phyloP scores from a whole-genome alignment of 2,329 filamentous ascomycete genomes.

The Phoma sp. region DNA sequence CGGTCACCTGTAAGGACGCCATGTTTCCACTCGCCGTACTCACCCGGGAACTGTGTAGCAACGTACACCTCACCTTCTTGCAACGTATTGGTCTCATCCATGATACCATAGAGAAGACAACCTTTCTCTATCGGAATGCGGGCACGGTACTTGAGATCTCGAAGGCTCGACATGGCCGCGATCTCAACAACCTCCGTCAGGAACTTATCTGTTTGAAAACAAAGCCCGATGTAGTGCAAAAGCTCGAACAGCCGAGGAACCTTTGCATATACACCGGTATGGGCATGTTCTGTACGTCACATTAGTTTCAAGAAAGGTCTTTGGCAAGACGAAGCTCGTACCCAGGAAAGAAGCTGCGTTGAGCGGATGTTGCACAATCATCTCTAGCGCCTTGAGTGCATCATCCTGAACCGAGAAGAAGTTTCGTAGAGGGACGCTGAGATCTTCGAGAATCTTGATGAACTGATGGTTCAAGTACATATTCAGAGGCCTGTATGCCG shows the following conservation, averaged over 20 bases:
- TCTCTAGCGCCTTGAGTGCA: constrained; percentile 66
- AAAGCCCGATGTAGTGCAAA: constrained; percentile 63
- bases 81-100: constrained; percentile 79
- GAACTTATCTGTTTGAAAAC: constrained; percentile 73
- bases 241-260: constrained; percentile 68
- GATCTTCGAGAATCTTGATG: constrained; percentile 86
- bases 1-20: constrained; percentile 31
- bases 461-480: constrained; percentile 79
- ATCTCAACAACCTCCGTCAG: constrained; percentile 74
- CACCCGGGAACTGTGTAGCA: constrained; percentile 56
- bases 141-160: constrained; percentile 78
- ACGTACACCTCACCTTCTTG: constrained; percentile 73
- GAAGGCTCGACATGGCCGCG: constrained; percentile 71
- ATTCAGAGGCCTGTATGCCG: constrained; percentile 69
- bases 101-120: constrained; percentile 79
- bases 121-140: constrained; percentile 75
- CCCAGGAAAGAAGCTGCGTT: constrained; percentile 71
- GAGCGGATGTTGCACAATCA: constrained; percentile 62
- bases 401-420: constrained; percentile 70
- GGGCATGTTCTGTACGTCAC: constrained; percentile 55
- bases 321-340: constrained; percentile 4
- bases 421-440: constrained; percentile 63
- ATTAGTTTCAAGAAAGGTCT: not conserved
- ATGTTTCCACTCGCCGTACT: constrained; percentile 21
- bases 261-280: constrained; percentile 65